phyloP scores from a whole-genome alignment of 2,329 filamentous ascomycete genomes.

The Xylariaceae sp. region DNA sequence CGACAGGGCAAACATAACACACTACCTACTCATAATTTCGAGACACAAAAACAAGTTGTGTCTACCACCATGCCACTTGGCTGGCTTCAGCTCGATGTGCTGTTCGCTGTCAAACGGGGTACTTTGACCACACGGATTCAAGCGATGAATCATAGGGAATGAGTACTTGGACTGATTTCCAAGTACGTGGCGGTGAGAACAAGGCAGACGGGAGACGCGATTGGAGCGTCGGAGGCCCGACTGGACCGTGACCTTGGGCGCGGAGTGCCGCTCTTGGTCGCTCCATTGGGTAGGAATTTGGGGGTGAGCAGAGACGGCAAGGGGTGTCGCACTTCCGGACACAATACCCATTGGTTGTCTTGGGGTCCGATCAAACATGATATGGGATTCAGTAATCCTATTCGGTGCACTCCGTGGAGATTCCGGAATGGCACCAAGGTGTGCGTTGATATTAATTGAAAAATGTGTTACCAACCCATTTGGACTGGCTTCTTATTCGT shows the following conservation, averaged over 20 bases:
- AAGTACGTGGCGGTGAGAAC: slow-evolving; percentile 10
- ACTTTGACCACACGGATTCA: background rate
- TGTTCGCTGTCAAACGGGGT: too few relatives aligned
- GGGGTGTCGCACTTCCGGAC: slow-evolving; percentile 4
- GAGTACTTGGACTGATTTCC: background rate
- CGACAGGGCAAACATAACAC: slow-evolving; percentile 1
- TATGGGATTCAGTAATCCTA: slow-evolving; percentile 3
- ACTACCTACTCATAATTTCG: background rate
- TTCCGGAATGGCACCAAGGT: background rate
- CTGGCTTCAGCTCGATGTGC: slow-evolving; percentile 1
- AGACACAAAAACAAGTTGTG: slow-evolving; percentile 4
- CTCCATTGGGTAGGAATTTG: slow-evolving; percentile 15
- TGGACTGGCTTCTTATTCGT: too few relatives aligned
- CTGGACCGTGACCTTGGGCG: slow-evolving; percentile 11
- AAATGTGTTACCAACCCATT: background rate
- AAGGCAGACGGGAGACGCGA: background rate
- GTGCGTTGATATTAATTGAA: background rate
- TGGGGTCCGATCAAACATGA: too few relatives aligned
- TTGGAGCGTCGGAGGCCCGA: slow-evolving; percentile 14
- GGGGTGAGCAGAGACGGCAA: slow-evolving; percentile 4
- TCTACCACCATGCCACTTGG: slow-evolving; percentile 3
- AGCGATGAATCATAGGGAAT: background rate
- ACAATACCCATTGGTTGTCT: slow-evolving; percentile 7
- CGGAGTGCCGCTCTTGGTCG: background rate
- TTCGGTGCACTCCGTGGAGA: slow-evolving; percentile 6